Evolutionary conservation across 2,329 filamentous ascomycete species (phyloP).

Genomic region (Leptographium lundbergii): DNA sequence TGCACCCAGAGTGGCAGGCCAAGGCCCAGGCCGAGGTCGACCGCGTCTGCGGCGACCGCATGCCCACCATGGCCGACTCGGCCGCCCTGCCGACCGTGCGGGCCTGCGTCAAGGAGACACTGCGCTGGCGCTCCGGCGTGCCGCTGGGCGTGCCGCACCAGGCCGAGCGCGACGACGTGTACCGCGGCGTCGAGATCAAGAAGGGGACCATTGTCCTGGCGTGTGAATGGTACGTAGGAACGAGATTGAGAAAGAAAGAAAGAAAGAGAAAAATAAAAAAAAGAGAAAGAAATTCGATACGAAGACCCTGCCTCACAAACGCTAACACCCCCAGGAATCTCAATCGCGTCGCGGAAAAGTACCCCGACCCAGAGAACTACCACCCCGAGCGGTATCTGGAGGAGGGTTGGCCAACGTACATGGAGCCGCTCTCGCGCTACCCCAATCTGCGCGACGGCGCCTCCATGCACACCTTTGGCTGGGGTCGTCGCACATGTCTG

Average conservation of each 20-base stretch:
- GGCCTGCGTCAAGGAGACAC: conserved; percentile 43
- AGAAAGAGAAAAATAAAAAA: neutral
- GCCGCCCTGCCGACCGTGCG: conserved; percentile 37
- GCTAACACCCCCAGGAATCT: conserved; percentile 29
- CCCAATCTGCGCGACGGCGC: conserved; percentile 47
- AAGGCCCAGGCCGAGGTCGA: conserved; percentile 46
- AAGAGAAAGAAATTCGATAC: neutral
- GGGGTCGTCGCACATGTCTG: conserved; percentile 49
- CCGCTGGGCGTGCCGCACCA: conserved; percentile 39
- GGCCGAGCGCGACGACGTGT: conserved; percentile 33
- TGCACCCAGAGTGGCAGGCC: conserved; percentile 39
- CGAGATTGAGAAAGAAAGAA: neutral
- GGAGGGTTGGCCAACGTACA: conserved; percentile 49
- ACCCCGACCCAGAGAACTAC: conserved; percentile 51
- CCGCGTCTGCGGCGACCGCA: conserved; percentile 36
- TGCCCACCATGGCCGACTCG: conserved; percentile 38
- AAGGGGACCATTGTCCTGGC: conserved; percentile 36
- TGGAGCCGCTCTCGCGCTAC: conserved; percentile 49
- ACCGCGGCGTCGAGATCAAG: conserved; percentile 31
- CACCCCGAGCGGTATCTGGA: conserved; percentile 52
- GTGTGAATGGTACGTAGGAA: conserved; percentile 31
- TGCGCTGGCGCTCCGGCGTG: conserved; percentile 45
- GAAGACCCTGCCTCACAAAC: neutral
- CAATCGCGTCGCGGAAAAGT: conserved; percentile 43
- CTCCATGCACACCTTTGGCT: conserved; percentile 52